These are phyloP conservation scores for Vitis hybrid DNA, from an alignment of 177 flowering plant genomes.

Conservation along the genomic window DNA sequence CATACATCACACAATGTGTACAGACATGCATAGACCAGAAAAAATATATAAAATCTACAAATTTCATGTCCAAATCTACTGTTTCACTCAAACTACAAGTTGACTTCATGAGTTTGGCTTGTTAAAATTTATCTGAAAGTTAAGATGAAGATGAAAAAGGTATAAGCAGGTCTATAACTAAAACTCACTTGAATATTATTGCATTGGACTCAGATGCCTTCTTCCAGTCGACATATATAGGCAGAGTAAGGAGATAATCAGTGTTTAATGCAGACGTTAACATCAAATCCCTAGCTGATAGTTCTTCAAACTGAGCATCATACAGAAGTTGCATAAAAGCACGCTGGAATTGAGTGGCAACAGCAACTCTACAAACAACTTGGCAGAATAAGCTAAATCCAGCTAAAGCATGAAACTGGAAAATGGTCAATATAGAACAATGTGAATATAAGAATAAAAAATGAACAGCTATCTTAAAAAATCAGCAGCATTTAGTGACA, in stretches of 20 bases:
- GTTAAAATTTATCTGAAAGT: no score
- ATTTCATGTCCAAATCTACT: no score
- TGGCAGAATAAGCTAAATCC: constrained; percentile 7
- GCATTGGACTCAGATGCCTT: constrained; percentile 86
- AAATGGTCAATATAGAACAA: background rate
- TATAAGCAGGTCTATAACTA: background rate
- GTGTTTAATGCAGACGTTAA: constrained; percentile 86
- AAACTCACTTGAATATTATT: constrained; percentile 77
- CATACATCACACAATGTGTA: no score
- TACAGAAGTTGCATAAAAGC: constrained; percentile 77
- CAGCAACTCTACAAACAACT: constrained; percentile 49
- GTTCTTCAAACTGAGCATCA: constrained; percentile 92
- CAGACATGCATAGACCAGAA: no score
- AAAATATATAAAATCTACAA: no score
- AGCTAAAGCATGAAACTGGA: background rate
- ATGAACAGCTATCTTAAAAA: background rate
- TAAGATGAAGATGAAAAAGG: no score
- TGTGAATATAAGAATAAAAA: background rate
- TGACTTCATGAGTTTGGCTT: no score
- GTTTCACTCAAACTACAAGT: no score
- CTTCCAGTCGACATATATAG: constrained; percentile 93
- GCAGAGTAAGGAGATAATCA: constrained; percentile 93
- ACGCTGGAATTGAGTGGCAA: constrained; percentile 83
- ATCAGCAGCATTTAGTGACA: background rate
- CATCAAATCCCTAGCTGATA: constrained; percentile 79